A percentile compares a stretch with the other conserved stretches of the same genome.
phyloP scores from a whole-genome alignment of 352 stramenopile species.

The Globisporangium canariense region DNA sequence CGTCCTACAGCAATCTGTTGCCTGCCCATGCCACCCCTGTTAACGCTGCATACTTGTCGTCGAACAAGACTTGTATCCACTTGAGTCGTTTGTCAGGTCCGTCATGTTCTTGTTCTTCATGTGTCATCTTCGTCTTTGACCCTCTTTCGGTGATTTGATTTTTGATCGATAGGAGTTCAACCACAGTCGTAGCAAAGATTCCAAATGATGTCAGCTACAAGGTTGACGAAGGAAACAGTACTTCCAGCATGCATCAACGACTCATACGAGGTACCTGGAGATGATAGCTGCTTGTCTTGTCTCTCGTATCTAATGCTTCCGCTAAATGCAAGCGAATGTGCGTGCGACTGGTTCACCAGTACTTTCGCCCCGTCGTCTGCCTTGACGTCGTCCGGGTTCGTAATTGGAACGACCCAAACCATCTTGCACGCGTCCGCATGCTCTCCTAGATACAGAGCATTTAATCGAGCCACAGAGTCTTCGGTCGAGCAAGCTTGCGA shows the following conservation, averaged over 20 bases:
- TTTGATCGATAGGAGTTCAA: not conserved
- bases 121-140: not conserved
- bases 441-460: not conserved
- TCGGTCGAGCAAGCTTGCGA: slow-evolving; percentile 34
- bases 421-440: not conserved
- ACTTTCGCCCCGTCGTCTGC: not conserved
- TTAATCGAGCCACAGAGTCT: slow-evolving; percentile 7
- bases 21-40: not conserved
- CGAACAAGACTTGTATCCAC: slow-evolving; percentile 7
- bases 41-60: not conserved
- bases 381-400: not conserved
- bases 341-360: too few species aligned
- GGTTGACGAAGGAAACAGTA: slow-evolving; percentile 2
- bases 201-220: not conserved
- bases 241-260: slow-evolving; percentile 4
- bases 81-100: not conserved
- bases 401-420: not conserved
- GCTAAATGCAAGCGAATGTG: not conserved
- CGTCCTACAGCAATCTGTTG: too few species aligned
- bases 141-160: not conserved
- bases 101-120: too few species aligned
- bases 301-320: too few species aligned
- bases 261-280: not conserved
- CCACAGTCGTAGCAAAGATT: not conserved
- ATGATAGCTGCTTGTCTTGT: not conserved